These are phyloP conservation scores for Zygoascus tannicola DNA, from an alignment of 805 yeast species.

Conservation along the genomic window DNA sequence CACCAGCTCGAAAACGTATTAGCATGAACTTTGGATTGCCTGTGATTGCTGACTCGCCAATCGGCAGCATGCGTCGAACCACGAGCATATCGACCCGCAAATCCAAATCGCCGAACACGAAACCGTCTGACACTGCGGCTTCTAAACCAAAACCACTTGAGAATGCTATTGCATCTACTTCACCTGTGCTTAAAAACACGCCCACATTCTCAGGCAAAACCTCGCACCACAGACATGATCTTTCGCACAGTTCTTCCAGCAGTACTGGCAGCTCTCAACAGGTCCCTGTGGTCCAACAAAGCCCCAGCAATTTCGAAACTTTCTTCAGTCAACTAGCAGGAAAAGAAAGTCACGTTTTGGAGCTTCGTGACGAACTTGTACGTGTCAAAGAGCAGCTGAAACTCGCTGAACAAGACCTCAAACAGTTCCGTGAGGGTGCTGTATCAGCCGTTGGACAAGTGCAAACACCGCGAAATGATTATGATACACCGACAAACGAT, in stretches of 20 bases:
- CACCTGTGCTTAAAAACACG: background rate
- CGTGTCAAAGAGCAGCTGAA: constrained; percentile 25
- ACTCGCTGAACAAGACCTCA: constrained; percentile 30
- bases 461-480: background rate
- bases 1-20: background rate
- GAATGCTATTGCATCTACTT: background rate
- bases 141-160: no score
- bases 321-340: constrained; percentile 30
- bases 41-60: background rate
- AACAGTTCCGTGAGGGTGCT: constrained; percentile 21
- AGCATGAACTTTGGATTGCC: constrained; percentile 5
- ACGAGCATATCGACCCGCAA: background rate
- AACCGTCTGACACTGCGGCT: no score
- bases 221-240: background rate
- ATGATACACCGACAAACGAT: background rate
- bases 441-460: constrained; percentile 9
- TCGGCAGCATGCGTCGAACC: background rate
- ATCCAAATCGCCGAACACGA: background rate
- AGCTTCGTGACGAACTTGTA: constrained; percentile 24
- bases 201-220: background rate
- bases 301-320: constrained; percentile 6
- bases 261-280: background rate
- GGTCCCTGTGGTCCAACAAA: background rate
- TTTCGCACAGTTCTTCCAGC: background rate
- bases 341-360: constrained; percentile 31